Percentiles rank a stretch among this genome's conserved stretches.
phyloP scores from a whole-genome alignment of 129 eudicot species.

The Arctium lappa region DNA sequence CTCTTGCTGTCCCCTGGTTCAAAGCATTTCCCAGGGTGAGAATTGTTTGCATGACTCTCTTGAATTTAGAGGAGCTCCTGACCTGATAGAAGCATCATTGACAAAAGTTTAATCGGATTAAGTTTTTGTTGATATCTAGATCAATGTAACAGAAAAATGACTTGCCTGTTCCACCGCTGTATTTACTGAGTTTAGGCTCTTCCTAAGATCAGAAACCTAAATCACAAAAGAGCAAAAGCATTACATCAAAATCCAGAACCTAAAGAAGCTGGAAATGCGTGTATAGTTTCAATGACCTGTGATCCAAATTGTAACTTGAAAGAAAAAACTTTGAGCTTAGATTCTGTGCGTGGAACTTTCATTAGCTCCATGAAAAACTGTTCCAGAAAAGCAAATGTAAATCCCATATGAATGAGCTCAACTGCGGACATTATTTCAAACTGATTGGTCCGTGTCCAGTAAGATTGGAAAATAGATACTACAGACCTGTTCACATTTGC shows the following conservation, averaged over 20 bases:
- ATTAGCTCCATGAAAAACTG: conserved; percentile 95
- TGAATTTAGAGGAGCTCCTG: conserved; percentile 72
- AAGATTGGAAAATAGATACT: neutral
- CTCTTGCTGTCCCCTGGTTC: conserved; percentile 96
- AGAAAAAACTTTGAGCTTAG: conserved; percentile 84
- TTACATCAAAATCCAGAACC: conserved; percentile 9
- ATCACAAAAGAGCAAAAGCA: neutral
- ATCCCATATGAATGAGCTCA: neutral
- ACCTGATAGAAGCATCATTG: conserved; percentile 46
- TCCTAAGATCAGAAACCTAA: conserved; percentile 82
- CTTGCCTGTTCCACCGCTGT: conserved; percentile 81
- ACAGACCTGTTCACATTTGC: conserved; percentile 94
- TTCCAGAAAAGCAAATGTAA: conserved; percentile 15
- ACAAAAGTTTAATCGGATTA: neutral
- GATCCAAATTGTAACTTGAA: conserved; percentile 68
- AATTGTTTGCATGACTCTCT: conserved; percentile 87
- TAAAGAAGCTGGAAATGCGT: conserved; percentile 7
- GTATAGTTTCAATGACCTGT: conserved; percentile 49
- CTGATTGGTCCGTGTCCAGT: neutral
- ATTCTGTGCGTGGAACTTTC: conserved; percentile 95
- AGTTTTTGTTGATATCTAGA: neutral
- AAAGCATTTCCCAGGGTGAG: conserved; percentile 90
- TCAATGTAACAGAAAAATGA: conserved; percentile 1
- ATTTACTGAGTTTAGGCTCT: conserved; percentile 62
- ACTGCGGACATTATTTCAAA: neutral